Conservation (phyloP, 2,329 filamentous ascomycete genomes). For the Hymenoscyphus infarciens region DNA sequence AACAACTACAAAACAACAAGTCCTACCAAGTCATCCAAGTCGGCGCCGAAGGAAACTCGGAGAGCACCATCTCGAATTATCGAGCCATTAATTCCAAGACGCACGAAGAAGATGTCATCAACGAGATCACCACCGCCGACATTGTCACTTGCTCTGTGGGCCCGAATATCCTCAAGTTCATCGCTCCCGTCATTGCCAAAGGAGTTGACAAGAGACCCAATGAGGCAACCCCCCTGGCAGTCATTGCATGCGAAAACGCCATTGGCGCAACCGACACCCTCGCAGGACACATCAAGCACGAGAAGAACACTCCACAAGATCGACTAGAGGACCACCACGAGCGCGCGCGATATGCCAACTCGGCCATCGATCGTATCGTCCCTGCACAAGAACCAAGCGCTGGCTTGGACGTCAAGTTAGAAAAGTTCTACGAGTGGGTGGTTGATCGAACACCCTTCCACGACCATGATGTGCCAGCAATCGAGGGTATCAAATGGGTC, state of each 20-base stretch:
- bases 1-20: constrained; percentile 68
- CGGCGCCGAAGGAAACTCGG: constrained; percentile 74
- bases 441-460: constrained; percentile 86
- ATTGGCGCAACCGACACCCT: constrained; percentile 92
- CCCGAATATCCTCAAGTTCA: constrained; percentile 93
- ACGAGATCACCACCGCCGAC: constrained; percentile 84
- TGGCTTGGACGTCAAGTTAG: constrained; percentile 87
- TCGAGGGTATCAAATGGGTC: constrained; percentile 91
- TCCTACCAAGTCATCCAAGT: constrained; percentile 94
- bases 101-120: constrained; percentile 73
- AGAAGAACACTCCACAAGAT: constrained; percentile 65
- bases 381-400: constrained; percentile 78
- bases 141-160: constrained; percentile 96
- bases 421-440: constrained; percentile 99
- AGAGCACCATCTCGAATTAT: constrained; percentile 89
- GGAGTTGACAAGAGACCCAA: constrained; percentile 76
- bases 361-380: constrained; percentile 96
- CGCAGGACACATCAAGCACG: constrained; percentile 72
- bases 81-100: constrained; percentile 93
- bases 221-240: constrained; percentile 66
- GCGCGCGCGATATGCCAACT: constrained; percentile 91
- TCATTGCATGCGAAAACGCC: constrained; percentile 98
- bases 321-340: constrained; percentile 65
- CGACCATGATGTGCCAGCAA: constrained; percentile 63
- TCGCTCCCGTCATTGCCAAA: constrained; percentile 92